Percentiles rank a stretch among this genome's conserved stretches.
Conservation (phyloP, 352 stramenopile species). For the Phytophthora citrophthora region DNA sequence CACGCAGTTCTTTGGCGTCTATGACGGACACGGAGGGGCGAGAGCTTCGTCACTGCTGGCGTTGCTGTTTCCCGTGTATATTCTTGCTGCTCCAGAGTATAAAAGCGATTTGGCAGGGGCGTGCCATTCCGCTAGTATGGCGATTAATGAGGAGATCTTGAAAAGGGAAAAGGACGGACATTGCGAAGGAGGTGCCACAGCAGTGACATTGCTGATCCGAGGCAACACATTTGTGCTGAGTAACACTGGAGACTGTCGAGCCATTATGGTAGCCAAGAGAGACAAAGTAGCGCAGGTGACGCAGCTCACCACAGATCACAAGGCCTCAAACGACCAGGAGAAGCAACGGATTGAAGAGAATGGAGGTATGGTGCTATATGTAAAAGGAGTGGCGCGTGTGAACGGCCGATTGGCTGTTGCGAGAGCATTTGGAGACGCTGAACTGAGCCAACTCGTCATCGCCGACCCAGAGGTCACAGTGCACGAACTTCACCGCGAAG, state of each 20-base stretch:
- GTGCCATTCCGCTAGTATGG: constrained; percentile 48
- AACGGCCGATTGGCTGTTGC: constrained; percentile 75
- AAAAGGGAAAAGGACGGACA: constrained; percentile 51
- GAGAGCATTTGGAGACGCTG: constrained; percentile 72
- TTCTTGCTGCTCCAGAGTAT: constrained; percentile 65
- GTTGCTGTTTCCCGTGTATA: constrained; percentile 71
- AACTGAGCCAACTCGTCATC: constrained; percentile 68
- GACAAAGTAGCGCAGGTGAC: constrained; percentile 28
- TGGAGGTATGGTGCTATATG: constrained; percentile 75
- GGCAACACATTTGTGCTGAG: constrained; percentile 54
- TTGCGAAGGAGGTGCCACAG: constrained; percentile 68
- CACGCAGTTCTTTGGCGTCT: constrained; percentile 79
- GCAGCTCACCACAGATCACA: constrained; percentile 80
- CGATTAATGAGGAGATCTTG: constrained; percentile 78
- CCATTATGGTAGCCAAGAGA: constrained; percentile 58
- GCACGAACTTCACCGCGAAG: constrained; percentile 50
- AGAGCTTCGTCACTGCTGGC: constrained; percentile 67
- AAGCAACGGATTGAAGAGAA: constrained; percentile 73
- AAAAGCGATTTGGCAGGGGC: constrained; percentile 46
- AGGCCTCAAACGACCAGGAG: constrained; percentile 68
- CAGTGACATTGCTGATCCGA: constrained; percentile 65
- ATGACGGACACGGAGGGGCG: constrained; percentile 75
- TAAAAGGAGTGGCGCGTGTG: constrained; percentile 75
- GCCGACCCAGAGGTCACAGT: constrained; percentile 66
- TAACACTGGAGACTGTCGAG: constrained; percentile 84